These are phyloP conservation scores for Penicillium expansum DNA, from an alignment of 2,329 filamentous ascomycete species.

Conservation along the genomic window DNA sequence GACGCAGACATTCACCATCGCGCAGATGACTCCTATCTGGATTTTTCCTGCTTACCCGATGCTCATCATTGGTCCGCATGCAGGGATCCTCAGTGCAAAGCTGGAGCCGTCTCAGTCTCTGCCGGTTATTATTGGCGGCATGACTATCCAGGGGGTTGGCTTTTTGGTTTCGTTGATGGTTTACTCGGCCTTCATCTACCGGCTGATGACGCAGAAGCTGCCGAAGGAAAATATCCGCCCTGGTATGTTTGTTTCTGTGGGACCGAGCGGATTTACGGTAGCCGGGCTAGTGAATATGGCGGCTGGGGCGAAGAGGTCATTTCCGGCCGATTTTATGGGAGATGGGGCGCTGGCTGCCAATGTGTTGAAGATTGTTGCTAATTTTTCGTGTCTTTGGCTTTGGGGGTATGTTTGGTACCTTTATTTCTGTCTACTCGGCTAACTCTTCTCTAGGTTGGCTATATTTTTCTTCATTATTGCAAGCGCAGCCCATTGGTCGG, in stretches of 20 bases:
- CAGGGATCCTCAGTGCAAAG: conserved; percentile 55
- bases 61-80: conserved; percentile 72
- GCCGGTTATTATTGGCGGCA: conserved; percentile 58
- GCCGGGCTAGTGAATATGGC: conserved; percentile 61
- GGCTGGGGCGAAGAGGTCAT: conserved; percentile 47
- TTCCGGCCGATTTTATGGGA: conserved; percentile 56
- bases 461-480: conserved; percentile 82
- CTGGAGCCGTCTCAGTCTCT: conserved; percentile 47
- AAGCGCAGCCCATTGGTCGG: conserved; percentile 71
- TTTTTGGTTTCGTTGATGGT: conserved; percentile 72
- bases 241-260: conserved; percentile 82
- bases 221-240: conserved; percentile 72
- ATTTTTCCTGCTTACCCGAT: conserved; percentile 83
- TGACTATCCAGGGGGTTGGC: conserved; percentile 62
- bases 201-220: conserved; percentile 83
- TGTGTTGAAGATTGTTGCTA: conserved; percentile 54
- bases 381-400: conserved; percentile 72
- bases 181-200: conserved; percentile 78
- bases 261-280: conserved; percentile 69
- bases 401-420: conserved; percentile 56
- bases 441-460: conserved; percentile 52
- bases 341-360: conserved; percentile 54
- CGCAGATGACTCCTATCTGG: conserved; percentile 84
- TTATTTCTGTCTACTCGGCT: conserved; percentile 4
- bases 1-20: conserved; percentile 67